A percentile compares a stretch with the other conserved stretches of the same genome.
phyloP scores from a whole-genome alignment of 176 grass and related monocot genomes.

The Zea luxurians region DNA sequence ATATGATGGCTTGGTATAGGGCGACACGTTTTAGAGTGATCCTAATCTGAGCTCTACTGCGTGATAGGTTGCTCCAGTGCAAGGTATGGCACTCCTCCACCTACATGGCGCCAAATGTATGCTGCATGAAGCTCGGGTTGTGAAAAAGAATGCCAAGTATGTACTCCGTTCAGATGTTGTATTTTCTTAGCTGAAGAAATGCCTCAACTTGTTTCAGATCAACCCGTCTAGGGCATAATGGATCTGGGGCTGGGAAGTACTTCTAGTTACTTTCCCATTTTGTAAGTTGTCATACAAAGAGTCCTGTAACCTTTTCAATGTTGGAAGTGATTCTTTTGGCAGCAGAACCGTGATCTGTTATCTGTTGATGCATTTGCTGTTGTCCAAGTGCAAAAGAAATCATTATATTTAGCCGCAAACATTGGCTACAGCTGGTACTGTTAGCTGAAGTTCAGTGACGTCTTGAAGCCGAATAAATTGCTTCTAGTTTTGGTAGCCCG shows the following conservation, averaged over 20 bases:
- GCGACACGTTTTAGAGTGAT: neutral
- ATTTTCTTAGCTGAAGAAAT: slow-evolving; percentile 51
- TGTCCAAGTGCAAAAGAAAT: neutral
- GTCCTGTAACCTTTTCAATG: neutral
- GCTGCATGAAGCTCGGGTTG: slow-evolving; percentile 87
- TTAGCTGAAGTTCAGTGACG: neutral
- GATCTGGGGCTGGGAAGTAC: slow-evolving; percentile 20
- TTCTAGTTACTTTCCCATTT: neutral
- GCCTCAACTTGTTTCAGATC: neutral
- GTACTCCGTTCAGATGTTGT: slow-evolving; percentile 83
- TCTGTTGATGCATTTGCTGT: neutral
- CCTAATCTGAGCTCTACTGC: slow-evolving; percentile 24
- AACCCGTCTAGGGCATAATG: neutral
- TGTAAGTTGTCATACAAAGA: neutral
- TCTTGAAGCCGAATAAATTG: neutral
- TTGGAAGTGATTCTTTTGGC: slow-evolving; percentile 5
- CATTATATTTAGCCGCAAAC: neutral
- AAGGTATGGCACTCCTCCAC: slow-evolving; percentile 88
- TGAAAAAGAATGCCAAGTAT: slow-evolving; percentile 82
- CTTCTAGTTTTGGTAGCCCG: neutral
- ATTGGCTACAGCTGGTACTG: neutral
- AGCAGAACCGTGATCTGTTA: neutral
- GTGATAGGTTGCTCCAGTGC: slow-evolving; percentile 71
- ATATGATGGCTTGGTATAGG: neutral
- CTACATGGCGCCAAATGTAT: slow-evolving; percentile 91